phyloP scores from a whole-genome alignment of 2,329 filamentous ascomycete species.

The Fusarium oligoseptatum region DNA sequence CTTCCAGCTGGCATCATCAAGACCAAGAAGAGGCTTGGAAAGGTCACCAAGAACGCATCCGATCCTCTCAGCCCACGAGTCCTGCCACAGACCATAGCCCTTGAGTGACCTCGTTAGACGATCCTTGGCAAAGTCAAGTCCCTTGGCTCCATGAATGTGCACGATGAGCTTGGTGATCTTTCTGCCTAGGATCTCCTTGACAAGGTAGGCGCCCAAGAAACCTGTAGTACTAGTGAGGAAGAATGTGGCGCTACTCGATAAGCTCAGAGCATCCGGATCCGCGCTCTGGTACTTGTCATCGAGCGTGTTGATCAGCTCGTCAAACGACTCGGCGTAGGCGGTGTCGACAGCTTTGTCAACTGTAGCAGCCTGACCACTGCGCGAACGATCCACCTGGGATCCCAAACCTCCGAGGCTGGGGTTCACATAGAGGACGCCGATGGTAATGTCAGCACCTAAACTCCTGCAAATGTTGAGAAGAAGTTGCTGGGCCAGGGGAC shows the following conservation, averaged over 20 bases:
- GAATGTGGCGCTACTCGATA: neutral
- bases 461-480: slow-evolving; percentile 68
- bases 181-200: neutral
- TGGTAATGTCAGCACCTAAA: slow-evolving; percentile 46
- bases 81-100: neutral
- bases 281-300: neutral
- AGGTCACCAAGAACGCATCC: neutral
- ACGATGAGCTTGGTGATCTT: neutral
- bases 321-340: neutral
- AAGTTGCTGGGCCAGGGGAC: slow-evolving; percentile 76
- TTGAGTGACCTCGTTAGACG: neutral
- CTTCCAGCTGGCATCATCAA: slow-evolving; percentile 76
- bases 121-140: neutral
- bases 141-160: neutral
- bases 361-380: slow-evolving; percentile 3
- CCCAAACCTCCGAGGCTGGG: slow-evolving; percentile 12
- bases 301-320: neutral
- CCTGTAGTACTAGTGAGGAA: neutral
- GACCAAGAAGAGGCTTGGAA: slow-evolving; percentile 24
- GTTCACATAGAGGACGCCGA: slow-evolving; percentile 44
- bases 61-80: neutral
- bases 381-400: slow-evolving; percentile 3
- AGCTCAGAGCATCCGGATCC: neutral
- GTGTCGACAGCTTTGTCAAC: neutral
- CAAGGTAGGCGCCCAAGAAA: neutral